Base-by-base conservation (phyloP, 2,329 filamentous ascomycete genomes). In the Fusarium aywerte region DNA sequence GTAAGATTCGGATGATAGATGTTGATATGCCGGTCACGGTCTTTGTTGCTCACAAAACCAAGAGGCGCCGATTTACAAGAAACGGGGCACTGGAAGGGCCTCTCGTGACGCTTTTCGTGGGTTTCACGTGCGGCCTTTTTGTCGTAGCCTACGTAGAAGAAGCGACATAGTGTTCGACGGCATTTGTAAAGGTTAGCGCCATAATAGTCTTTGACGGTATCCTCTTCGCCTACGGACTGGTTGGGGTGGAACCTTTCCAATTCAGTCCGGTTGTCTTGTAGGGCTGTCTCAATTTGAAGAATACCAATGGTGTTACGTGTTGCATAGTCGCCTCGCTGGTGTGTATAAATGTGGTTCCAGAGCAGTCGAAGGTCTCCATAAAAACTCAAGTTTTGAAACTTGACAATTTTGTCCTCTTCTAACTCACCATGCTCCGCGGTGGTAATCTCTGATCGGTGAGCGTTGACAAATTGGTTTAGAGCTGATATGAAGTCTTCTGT, bases 311-410 rank as follows among this genome's bases (percentile, higher is more conserved):
- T 29, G 13, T 61, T 61, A 1, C 56, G 23, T 4, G 9, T 20
- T 0, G 21, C 3, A 5, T 61, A 61, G 3, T 61, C 56, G 3
- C 58, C 58, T 2, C 29, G 16, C 6, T 61, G 58, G 4, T 61
- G 58, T 12, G 58, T 61, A 2, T 45, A 61, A 7, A 61, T 61
- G 2, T 61, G 58, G 0, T 61, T 61, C 58, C 56, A 61, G 10
- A 61, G 5, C 2, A 47, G 1, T 0, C 25, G 1, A 2, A 61
- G 29, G 0, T 61, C 56, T 0, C 7, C 4, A 0, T 61, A 61
- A 1, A 53, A 10, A 1, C 13, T 7, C 1, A 40, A 1, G 10
- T 13, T 3, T 0, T 8, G 1, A 9, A 61, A 61, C 0, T 1
- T 15, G 0, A 5, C 2, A 10, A 61, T 33, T 0, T 27, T 43